Evolutionary conservation across 2,329 filamentous ascomycete genomes (phyloP), one percentile per base, ranked within the genome.

Genomic region (Fusarium pseudograminearum): DNA sequence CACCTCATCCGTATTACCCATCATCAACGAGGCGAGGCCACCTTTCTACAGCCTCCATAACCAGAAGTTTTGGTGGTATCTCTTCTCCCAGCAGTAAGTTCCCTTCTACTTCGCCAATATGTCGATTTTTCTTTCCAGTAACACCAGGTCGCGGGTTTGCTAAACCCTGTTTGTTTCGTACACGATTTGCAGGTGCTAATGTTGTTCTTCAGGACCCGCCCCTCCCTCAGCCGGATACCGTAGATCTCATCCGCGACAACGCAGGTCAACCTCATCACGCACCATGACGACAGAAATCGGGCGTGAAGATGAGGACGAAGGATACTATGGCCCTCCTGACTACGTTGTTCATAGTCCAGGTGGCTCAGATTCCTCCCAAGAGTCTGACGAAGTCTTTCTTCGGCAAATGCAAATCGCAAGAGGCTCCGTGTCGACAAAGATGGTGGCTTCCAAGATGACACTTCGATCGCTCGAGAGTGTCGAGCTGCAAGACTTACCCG

Each of bases 401-500:
- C 78, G 83, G 18, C 78, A 80, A 14, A 76, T 83, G 16, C 85
- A 87, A 70, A 57, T 86, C 8, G 70, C 84, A 34, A 82, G 85
- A 42, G 84, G 84, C 18, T 77, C 81, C 10, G 62, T 81, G 24
- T 73, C 78, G 1, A 82, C 76, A 40, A 85, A 83, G 71, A 78
- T 81, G 66, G 81, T 86, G 9, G 85, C 84, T 5, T 86, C 84
- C 1, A 82, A 78, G 64, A 76, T 74, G 18, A 84, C 85, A 5
- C 74, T 88, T 15, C 76, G 78, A 15, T 82, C 84, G 8, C 76
- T 88, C 4, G 76, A 85, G 65, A 82, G 77, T 48, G 81, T 89
- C 6, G 74, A 81, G 7, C 75, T 86, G 18, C 74, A 80, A 2
- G 81, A 81, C 11, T 75, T 89, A 4, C 73, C 81, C 0, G 80